Conservation (phyloP, 140 eudicot species). For the Cichorium intybus region DNA sequence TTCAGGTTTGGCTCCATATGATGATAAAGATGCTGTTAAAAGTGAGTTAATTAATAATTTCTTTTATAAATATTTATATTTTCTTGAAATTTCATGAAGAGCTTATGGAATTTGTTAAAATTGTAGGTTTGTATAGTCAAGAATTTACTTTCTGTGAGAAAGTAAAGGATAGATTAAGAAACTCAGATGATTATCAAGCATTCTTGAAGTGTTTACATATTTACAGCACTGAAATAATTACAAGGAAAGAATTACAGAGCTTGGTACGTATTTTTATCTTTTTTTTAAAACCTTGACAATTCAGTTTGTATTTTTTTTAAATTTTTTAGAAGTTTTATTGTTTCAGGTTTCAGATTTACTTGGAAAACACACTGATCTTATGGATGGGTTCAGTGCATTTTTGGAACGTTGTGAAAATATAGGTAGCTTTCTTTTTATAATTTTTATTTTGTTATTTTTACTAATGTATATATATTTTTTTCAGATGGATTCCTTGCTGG, state of each 20-base stretch:
- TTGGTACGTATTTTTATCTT: constrained; percentile 54
- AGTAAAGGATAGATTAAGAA: constrained; percentile 79
- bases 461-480: constrained; percentile 18
- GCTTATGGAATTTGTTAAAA: neutral
- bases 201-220: constrained; percentile 95
- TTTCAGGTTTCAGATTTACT: constrained; percentile 91
- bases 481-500: constrained; percentile 99
- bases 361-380: constrained; percentile 87
- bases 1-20: constrained; percentile 47
- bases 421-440: constrained; percentile 36
- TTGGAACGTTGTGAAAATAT: constrained; percentile 87
- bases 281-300: neutral
- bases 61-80: neutral
- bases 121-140: constrained; percentile 70
- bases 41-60: constrained; percentile 46
- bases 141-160: constrained; percentile 91
- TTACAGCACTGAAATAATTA: constrained; percentile 93
- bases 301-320: neutral
- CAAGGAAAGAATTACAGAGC: constrained; percentile 82
- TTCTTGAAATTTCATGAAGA: too few species aligned
- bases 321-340: constrained; percentile 1
- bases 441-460: neutral
- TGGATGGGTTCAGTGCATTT: constrained; percentile 91
- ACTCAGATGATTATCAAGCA: constrained; percentile 90
- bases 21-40: constrained; percentile 75